Evolutionary conservation across 371 early-diverging fungal species (phyloP), one percentile per base, ranked within the genome.

Genomic region (Saksenaea vasiformis): DNA sequence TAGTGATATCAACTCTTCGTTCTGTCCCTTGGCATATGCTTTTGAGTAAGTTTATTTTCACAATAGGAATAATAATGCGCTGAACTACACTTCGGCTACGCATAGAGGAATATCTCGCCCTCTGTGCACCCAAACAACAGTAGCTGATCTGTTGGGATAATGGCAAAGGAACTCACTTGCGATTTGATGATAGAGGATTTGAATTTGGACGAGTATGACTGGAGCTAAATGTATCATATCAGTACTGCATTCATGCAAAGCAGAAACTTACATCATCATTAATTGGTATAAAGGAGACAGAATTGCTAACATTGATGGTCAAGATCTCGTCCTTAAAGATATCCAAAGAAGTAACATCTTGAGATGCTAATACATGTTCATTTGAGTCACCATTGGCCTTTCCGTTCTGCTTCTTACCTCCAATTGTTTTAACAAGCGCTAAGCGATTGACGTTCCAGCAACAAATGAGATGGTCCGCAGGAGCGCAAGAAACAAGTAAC

Each of bases 171-270:
- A 15, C 85, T 85, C n/a, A 87, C 83, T 63, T 84, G 80, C 0
- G 89, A 87, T 55, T 85, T 85, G 57, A 88, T 81, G 13, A 85
- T 85, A 0, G 86, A 83, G 10, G 85, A 64, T 65, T 84, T 87
- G 74, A 88, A 88, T 70, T 86, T 87, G 3, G 86, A 86, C 13
- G 87, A 85, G 61, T 88, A 88, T 1, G 87, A 78, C 62, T 87
- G 79, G 7, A 84, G 80, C 89, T 88, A 59, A 1, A 37, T 26
- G 55, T 5, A 26, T 35, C 44, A 36, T 58, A 37, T 41, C 58
- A 34, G 3, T 56, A 47, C 2, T 10, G 28, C 13, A 36, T 37
- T n/a, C 27, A 38, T 22, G 2, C 5, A 27, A n/a, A 8, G 2
- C 31, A 7, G 17, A 28, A 7, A 55, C 83, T 67, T 81, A 88